Percentiles rank a stretch among this genome's conserved stretches.
phyloP scores from a whole-genome alignment of 768 basidiomycete genomes.

The Crassisporium funariophilum region DNA sequence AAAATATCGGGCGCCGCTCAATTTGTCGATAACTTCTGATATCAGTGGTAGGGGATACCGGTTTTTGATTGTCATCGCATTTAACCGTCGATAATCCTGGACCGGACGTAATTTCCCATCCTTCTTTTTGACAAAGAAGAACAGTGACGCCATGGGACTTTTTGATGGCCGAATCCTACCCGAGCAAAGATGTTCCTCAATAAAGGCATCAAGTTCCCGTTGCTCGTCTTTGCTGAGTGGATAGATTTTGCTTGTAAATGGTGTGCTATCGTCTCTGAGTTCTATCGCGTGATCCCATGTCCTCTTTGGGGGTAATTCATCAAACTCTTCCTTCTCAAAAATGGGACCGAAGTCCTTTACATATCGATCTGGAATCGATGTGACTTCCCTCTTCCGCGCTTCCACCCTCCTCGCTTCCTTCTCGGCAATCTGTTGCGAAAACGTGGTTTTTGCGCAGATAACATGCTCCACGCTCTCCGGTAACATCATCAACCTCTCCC shows the following conservation, averaged over 20 bases:
- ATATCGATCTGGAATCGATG: conserved; percentile 10
- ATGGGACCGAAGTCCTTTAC: conserved; percentile 6
- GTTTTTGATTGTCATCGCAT: conserved; percentile 29
- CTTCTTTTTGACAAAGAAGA: conserved; percentile 4
- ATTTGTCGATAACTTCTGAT: conserved; percentile 20
- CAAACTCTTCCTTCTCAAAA: not conserved
- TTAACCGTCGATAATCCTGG: conserved; percentile 29
- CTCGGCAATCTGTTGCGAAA: conserved; percentile 2
- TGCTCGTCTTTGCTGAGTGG: not conserved
- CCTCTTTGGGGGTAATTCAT: not conserved
- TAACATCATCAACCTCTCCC: conserved; percentile 9
- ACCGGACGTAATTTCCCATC: conserved; percentile 17
- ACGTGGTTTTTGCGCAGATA: not conserved
- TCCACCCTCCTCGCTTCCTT: not conserved
- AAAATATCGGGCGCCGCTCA: conserved; percentile 19
- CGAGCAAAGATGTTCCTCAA: not conserved
- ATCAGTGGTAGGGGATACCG: conserved; percentile 32
- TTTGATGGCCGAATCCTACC: not conserved
- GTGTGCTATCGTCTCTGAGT: not conserved
- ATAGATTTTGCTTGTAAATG: not conserved
- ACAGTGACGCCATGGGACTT: not conserved
- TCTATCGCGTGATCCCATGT: not conserved
- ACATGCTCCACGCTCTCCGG: conserved; percentile 3
- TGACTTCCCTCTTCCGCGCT: too few species aligned
- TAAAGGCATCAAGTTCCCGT: not conserved